Evolutionary conservation across 139 green algal genomes (phyloP), one percentile per base, ranked within the genome.

Genomic region (Trebouxia sp.): DNA sequence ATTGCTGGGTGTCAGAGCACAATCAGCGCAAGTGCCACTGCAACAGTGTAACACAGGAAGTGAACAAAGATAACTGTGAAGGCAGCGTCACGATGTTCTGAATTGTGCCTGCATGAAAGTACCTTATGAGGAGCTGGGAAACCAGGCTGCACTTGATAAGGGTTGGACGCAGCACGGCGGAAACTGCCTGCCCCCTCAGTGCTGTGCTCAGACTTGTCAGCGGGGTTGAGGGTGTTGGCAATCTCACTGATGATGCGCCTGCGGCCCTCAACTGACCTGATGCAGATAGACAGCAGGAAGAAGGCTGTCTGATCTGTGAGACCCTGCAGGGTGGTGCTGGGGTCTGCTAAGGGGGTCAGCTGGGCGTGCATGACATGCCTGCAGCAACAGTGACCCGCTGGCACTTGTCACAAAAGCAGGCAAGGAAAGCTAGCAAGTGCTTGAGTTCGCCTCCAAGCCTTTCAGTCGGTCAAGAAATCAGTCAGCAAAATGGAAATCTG

Each of bases 211-310:
- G 22, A 24, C 42, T 41, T 65, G 69, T 77, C 69, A 45, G 32
- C n/a, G n/a, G 62, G 35, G 41, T 32, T 77, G n/a, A 97, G 83
- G 11, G 88, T 88, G 8, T 67, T 28, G 9, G 88, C 90, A 14
- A 97, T 83, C 79, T 98, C 94, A 0, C 65, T 55, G 1, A 98
- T 65, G 32, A 98, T 85, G 28, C 94, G 86, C 20, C 83, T 81
- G 12, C 95, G 88, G 9, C 90, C 95, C 85, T 98, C 95, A 14
- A 85, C 82, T 0, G 93, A 98, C 75, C 87, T 56, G 39, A 90
- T 87, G 89, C 89, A 95, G 35, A 94, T 78, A 1, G 89, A 81
- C 37, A 94, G 82, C 32, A 95, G 78, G 51, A 95, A 88, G 58
- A 84, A 87, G 50, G 80, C 53, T 50, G 86, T 76, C 24, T 81